Conservation (phyloP, 2,329 filamentous ascomycete species). For the Alternaria sp. region DNA sequence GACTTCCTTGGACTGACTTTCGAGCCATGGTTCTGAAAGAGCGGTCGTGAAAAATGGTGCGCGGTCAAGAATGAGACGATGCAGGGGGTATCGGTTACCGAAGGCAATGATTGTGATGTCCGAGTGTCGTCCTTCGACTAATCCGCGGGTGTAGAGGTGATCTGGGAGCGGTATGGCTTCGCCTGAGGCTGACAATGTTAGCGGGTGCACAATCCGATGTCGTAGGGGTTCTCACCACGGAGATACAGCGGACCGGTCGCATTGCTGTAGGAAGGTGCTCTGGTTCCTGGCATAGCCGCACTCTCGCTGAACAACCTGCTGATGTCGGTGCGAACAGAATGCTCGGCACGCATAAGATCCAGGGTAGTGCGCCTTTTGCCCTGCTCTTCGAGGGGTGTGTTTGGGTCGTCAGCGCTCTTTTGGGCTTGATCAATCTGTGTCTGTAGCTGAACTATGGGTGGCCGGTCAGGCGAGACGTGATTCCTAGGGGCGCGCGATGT, state of each 20-base stretch:
- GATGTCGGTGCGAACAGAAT: conserved; percentile 55
- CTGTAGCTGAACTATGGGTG: conserved; percentile 42
- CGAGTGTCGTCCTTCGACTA: conserved; percentile 62
- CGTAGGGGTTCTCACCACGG: conserved; percentile 30
- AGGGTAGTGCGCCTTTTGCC: conserved; percentile 32
- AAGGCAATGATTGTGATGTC: conserved; percentile 65
- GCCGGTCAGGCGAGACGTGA: conserved; percentile 38
- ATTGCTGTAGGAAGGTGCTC: conserved; percentile 55
- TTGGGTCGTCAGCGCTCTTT: conserved; percentile 61
- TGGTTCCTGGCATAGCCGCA: conserved; percentile 48
- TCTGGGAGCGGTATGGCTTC: conserved; percentile 57
- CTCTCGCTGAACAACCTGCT: conserved; percentile 57
- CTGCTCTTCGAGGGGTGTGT: conserved; percentile 49
- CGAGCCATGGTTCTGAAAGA: conserved; percentile 65
- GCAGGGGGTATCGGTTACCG: conserved; percentile 61
- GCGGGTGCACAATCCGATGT: background rate
- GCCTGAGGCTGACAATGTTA: conserved; percentile 40
- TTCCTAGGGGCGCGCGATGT: conserved; percentile 40
- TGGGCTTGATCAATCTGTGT: conserved; percentile 54
- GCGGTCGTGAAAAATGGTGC: conserved; percentile 65
- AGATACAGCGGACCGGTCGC: conserved; percentile 47
- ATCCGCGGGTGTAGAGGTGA: conserved; percentile 62
- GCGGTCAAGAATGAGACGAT: conserved; percentile 64
- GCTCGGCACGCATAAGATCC: conserved; percentile 46
- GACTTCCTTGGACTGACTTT: conserved; percentile 62